Evolutionary conservation across 202 grass and related monocot genomes (phyloP), one percentile per base, ranked within the genome.

Genomic region (Zizania palustris): DNA sequence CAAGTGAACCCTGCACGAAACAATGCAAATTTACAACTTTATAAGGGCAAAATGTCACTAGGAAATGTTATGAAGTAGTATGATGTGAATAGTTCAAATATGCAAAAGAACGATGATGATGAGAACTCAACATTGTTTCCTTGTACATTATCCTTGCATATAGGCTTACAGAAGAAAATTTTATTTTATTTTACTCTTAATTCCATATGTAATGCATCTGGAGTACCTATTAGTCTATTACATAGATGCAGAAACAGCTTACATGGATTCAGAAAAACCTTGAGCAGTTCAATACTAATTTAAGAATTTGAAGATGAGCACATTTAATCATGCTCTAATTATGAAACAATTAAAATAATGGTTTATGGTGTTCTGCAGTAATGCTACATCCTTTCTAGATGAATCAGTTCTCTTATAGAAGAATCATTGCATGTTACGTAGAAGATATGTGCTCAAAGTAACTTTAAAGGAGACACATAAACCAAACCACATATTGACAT

Each of bases 1-100:
- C 76, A 90, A 97, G 71, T 63, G 86, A 87, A 63, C 94, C 94
- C 93, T 93, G 57, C 84, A 88, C 43, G 43, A 61, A 46, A 67
- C 36, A 71, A 37, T 82, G 41, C 55, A 69, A 7, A 70, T 50
- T 33, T 42, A 51, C 20, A 75, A 79, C 7, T 34, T 20, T 50
- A 28, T 63, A 45, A 56, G 18, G 58, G 15, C 34, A 46, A 79
- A 38, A 41, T 80, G 0, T 33, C 34, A 53, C 34, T 39, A 6
- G 16, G 4, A 56, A 65, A 84, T 74, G 57, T 2, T 15, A 66
- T 22, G 0, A 48, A 14, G 80, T 72, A 43, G 5, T 21, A 50
- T 10, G n/a, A 49, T 42, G 35, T 15, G 37, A 75, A 14, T 38
- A 76, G 45, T 20, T 80, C 64, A 69, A 65, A 75, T 67, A 74